Evolutionary conservation across 2,329 filamentous ascomycete species (phyloP).

Genomic region (Aspergillus tubingensis): DNA sequence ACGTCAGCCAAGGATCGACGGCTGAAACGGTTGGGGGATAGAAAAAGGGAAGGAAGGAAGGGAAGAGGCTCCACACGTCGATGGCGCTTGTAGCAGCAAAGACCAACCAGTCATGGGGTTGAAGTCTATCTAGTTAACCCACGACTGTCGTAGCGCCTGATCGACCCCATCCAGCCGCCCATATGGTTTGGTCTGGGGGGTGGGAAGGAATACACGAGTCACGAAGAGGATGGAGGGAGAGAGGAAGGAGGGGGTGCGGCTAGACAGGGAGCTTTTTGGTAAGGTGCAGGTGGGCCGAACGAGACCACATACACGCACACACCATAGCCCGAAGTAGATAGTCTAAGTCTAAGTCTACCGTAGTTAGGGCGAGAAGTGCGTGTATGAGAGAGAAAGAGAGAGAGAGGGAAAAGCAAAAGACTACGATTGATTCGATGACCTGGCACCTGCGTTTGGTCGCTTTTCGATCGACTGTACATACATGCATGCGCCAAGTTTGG

Average conservation of each 20-base stretch:
- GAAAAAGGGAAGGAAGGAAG: not conserved
- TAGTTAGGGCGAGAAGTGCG: too few relatives aligned
- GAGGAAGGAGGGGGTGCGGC: too few relatives aligned
- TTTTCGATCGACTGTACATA: too few relatives aligned
- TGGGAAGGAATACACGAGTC: too few relatives aligned
- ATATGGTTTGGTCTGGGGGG: too few relatives aligned
- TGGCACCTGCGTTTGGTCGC: too few relatives aligned
- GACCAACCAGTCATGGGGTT: not conserved
- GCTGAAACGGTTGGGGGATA: slow-evolving; percentile 13
- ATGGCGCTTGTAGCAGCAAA: not conserved
- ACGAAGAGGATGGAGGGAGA: too few relatives aligned
- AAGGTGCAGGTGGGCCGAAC: not conserved
- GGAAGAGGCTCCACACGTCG: not conserved
- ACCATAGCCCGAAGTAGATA: not conserved
- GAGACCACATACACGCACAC: not conserved
- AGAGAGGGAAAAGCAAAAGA: too few relatives aligned
- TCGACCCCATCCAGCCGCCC: not conserved
- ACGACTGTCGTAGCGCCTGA: not conserved
- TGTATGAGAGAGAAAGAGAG: too few relatives aligned
- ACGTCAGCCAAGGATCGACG: slow-evolving; percentile 22
- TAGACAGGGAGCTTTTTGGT: not conserved
- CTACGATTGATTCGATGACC: too few relatives aligned
- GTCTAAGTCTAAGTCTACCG: too few relatives aligned
- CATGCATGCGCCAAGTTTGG: too few relatives aligned
- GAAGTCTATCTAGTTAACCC: not conserved